phyloP scores from a whole-genome alignment of 202 grass and related monocot genomes.

The Alloteropsis angusta region DNA sequence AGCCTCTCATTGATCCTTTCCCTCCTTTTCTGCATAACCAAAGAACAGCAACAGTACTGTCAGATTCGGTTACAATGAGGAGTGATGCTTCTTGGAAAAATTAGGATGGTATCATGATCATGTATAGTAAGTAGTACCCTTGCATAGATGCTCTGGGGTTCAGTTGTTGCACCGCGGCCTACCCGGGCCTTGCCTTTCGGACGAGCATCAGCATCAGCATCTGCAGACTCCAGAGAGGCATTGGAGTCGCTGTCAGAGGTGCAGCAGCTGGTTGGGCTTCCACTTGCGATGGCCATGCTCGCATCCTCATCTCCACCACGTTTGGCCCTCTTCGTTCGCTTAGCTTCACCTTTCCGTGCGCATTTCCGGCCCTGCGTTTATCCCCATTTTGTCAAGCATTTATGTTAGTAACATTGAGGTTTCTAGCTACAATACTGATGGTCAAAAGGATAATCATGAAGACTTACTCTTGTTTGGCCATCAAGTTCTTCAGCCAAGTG shows the following conservation, averaged over 20 bases:
- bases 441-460: neutral
- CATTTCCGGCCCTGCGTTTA: slow-evolving; percentile 37
- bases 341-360: slow-evolving; percentile 30
- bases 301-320: slow-evolving; percentile 29
- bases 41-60: slow-evolving; percentile 11
- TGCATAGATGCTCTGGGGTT: slow-evolving; percentile 94
- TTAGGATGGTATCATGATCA: neutral
- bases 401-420: neutral
- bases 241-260: slow-evolving; percentile 66
- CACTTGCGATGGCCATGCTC: slow-evolving; percentile 1
- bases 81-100: neutral
- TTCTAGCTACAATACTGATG: neutral
- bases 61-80: slow-evolving; percentile 3
- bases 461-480: slow-evolving; percentile 15
- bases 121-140: slow-evolving; percentile 58
- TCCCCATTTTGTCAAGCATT: neutral
- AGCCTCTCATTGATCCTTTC: slow-evolving; percentile 88
- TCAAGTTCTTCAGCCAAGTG: slow-evolving; percentile 18
- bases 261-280: slow-evolving; percentile 43
- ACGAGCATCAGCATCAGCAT: slow-evolving; percentile 17
- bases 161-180: slow-evolving; percentile 29
- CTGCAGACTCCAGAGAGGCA: slow-evolving; percentile 35
- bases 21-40: slow-evolving; percentile 67
- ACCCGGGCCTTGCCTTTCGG: slow-evolving; percentile 43
- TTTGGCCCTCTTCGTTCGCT: slow-evolving; percentile 24